Conservation (phyloP, 306 rosid genomes). For the Vicia sativa region DNA sequence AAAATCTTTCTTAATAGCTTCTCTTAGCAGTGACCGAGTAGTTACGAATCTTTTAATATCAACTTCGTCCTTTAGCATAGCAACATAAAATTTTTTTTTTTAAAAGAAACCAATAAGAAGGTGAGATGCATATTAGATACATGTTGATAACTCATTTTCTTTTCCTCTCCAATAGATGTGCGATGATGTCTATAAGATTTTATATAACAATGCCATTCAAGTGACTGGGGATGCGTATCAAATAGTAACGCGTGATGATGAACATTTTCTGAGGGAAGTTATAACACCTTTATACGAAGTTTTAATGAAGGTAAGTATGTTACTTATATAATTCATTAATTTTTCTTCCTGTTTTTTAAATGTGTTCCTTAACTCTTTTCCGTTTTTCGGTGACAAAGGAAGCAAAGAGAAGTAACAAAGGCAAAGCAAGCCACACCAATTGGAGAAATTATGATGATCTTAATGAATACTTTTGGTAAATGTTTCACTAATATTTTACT, state of each 20-base stretch:
- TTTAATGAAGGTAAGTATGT: slow-evolving; percentile 60
- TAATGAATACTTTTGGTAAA: slow-evolving; percentile 94
- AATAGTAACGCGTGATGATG: slow-evolving; percentile 61
- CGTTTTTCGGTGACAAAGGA: slow-evolving; percentile 64
- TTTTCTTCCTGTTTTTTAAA: slow-evolving; percentile 30
- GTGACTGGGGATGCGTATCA: slow-evolving; percentile 59
- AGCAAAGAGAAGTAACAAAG: slow-evolving; percentile 83
- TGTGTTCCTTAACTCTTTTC: slow-evolving; percentile 40
- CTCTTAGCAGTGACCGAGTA: background rate
- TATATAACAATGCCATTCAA: slow-evolving; percentile 51
- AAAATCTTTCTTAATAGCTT: too few species aligned
- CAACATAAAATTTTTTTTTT: background rate
- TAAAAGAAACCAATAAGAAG: background rate
- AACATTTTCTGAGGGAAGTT: slow-evolving; percentile 66
- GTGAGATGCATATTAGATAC: background rate
- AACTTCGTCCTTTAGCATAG: background rate
- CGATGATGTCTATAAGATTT: slow-evolving; percentile 55
- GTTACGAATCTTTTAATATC: background rate
- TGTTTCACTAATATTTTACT: slow-evolving; percentile 25
- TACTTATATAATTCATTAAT: slow-evolving; percentile 30
- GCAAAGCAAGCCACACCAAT: slow-evolving; percentile 87
- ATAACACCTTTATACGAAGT: slow-evolving; percentile 74
- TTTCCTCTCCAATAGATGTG: slow-evolving; percentile 68
- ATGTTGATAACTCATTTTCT: slow-evolving; percentile 29
- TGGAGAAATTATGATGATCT: slow-evolving; percentile 99